phyloP scores from a whole-genome alignment of 495 filamentous ascomycete genomes.

The Aspergillus leporis region DNA sequence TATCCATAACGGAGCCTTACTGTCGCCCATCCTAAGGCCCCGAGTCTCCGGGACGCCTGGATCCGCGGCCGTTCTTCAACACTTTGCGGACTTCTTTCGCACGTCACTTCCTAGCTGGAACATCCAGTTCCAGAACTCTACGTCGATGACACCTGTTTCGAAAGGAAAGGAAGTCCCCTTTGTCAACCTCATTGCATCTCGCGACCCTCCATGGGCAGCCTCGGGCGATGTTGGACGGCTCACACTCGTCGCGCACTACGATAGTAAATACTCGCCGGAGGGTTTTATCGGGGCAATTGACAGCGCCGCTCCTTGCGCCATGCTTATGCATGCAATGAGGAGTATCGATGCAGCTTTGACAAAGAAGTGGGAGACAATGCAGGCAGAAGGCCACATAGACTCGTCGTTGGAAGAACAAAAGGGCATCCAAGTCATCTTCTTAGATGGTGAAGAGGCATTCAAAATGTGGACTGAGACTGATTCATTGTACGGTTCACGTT shows the following conservation, averaged over 20 bases:
- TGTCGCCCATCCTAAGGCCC: constrained; percentile 87
- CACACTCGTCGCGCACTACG: constrained; percentile 93
- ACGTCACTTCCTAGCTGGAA: constrained; percentile 74
- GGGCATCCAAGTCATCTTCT: constrained; percentile 84
- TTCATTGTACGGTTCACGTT: constrained; percentile 83
- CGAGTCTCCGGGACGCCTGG: constrained; percentile 86
- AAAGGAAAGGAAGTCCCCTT: constrained; percentile 74
- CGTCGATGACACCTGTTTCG: constrained; percentile 72
- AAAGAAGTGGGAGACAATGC: constrained; percentile 75
- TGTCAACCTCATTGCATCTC: constrained; percentile 79
- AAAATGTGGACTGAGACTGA: constrained; percentile 72
- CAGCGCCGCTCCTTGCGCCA: constrained; percentile 89
- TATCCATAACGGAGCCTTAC: constrained; percentile 67
- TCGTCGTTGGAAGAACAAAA: constrained; percentile 63
- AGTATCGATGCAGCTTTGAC: constrained; percentile 77
- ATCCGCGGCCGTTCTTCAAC: constrained; percentile 69
- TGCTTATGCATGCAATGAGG: constrained; percentile 82
- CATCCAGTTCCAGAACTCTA: constrained; percentile 83
- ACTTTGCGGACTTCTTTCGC: constrained; percentile 81
- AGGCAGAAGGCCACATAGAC: constrained; percentile 52
- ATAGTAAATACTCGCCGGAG: constrained; percentile 75
- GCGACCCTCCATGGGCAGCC: constrained; percentile 81
- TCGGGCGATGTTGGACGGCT: constrained; percentile 75
- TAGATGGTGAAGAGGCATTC: constrained; percentile 97
- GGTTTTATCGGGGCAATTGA: constrained; percentile 95